phyloP scores from a whole-genome alignment of 768 basidiomycete genomes.

The Chiua virens region DNA sequence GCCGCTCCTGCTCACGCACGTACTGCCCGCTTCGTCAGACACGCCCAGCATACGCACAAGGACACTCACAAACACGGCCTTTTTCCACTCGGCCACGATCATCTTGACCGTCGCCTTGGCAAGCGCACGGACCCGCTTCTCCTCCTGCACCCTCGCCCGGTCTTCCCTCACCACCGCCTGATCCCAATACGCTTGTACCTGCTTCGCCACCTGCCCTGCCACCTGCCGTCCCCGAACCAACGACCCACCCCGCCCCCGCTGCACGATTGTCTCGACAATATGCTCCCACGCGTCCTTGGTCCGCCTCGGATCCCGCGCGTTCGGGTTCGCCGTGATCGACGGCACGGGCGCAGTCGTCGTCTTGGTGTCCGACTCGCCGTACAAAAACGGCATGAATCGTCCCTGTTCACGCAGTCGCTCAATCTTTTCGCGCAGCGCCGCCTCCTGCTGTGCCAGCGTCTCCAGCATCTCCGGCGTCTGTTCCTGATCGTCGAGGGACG shows the following conservation, averaged over 20 bases:
- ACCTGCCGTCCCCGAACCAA: conserved; percentile 38
- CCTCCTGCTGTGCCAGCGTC: conserved; percentile 41
- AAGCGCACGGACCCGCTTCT: conserved; percentile 60
- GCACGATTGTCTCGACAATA: conserved; percentile 48
- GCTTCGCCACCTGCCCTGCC: conserved; percentile 59
- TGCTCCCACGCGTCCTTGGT: conserved; percentile 56
- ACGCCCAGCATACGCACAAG: too few species aligned
- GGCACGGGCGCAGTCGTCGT: conserved; percentile 1
- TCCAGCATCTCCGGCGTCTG: conserved; percentile 41
- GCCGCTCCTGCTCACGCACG: conserved; percentile 67
- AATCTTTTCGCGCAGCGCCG: conserved; percentile 43
- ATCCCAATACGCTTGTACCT: conserved; percentile 77
- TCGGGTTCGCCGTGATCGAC: conserved; percentile 14
- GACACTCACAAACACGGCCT: conserved; percentile 81
- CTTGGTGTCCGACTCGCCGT: conserved; percentile 24
- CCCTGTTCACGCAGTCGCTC: conserved; percentile 48
- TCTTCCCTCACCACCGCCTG: conserved; percentile 61
- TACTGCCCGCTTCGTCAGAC: conserved; percentile 60
- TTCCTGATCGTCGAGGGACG: conserved; percentile 49
- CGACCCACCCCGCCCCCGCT: conserved; percentile 17
- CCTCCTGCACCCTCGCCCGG: conserved; percentile 56
- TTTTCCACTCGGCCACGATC: conserved; percentile 82
- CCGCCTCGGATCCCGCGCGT: conserved; percentile 25
- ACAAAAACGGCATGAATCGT: conserved; percentile 42
- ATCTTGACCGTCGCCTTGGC: conserved; percentile 72